phyloP scores from a whole-genome alignment of 1,139 yeast genomes.

The Tardiomyces digboiensis region DNA sequence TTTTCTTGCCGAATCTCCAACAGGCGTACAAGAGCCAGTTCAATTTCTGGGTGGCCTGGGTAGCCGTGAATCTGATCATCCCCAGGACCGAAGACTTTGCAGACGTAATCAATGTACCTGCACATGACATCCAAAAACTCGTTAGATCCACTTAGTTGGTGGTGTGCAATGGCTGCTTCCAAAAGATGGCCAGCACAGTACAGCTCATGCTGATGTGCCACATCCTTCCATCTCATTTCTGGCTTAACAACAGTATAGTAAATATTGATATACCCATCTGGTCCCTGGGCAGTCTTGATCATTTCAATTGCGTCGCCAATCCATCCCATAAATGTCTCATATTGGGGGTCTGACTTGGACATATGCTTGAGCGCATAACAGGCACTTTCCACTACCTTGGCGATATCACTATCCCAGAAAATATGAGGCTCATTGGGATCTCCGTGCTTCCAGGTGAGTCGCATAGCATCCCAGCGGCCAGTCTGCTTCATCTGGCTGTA shows the following conservation, averaged over 20 bases:
- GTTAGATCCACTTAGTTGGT: conserved; percentile 14
- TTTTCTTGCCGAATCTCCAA: conserved; percentile 13
- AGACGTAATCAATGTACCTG: conserved; percentile 16
- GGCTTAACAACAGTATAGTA: conserved; percentile 20
- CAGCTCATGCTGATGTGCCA: conserved; percentile 18
- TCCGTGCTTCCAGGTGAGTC: conserved; percentile 14
- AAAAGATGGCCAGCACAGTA: conserved; percentile 22
- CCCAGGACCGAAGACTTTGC: conserved; percentile 14
- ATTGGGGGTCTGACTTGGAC: conserved; percentile 9
- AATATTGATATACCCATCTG: conserved; percentile 21
- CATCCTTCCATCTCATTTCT: conserved; percentile 14
- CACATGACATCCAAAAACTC: conserved; percentile 14
- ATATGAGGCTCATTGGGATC: conserved; percentile 10
- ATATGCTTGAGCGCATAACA: conserved; percentile 12
- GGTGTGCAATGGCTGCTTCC: conserved; percentile 21
- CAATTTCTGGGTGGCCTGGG: conserved; percentile 24
- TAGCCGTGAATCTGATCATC: conserved; percentile 16
- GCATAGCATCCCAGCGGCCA: conserved; percentile 21
- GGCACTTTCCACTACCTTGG: conserved; percentile 20
- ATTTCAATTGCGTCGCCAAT: conserved; percentile 14
- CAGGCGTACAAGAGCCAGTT: conserved; percentile 18
- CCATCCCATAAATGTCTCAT: conserved; percentile 12
- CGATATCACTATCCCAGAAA: conserved; percentile 24
- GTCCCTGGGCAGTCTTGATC: conserved; percentile 19
- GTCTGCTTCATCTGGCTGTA: conserved; percentile 15